Evolutionary conservation across 73 alveolate genomes (phyloP).

Genomic region (Stentor coeruleus): DNA sequence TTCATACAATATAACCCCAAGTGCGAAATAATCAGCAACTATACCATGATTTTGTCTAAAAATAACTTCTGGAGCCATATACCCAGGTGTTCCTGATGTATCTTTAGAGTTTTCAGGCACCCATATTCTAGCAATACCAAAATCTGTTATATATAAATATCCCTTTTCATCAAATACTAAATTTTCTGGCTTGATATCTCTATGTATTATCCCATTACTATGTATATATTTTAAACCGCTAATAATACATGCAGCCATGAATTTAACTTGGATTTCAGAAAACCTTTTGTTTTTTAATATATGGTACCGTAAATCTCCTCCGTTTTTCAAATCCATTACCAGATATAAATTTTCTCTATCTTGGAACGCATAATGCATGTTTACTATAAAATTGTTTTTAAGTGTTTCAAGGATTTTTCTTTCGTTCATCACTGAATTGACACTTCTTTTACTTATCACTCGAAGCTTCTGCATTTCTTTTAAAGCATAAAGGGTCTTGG

Average conservation of each 20-base stretch:
- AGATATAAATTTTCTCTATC: conserved; percentile 77
- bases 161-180: conserved; percentile 49
- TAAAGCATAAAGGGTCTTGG: conserved; percentile 47
- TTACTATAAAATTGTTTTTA: conserved; percentile 63
- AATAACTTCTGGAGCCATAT: conserved; percentile 85
- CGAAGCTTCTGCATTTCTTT: conserved; percentile 61
- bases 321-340: conserved; percentile 50
- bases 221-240: conserved; percentile 62
- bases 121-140: conserved; percentile 25
- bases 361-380: conserved; percentile 84
- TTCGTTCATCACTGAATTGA: conserved; percentile 74
- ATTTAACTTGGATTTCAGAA: too few relatives aligned
- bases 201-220: conserved; percentile 47
- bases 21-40: conserved; percentile 81
- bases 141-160: conserved; percentile 70
- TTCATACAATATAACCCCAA: conserved; percentile 81
- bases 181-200: conserved; percentile 73
- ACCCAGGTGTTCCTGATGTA: conserved; percentile 32
- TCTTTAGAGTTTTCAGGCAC: not conserved
- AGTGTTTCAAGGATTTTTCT: conserved; percentile 61
- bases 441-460: conserved; percentile 72
- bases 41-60: conserved; percentile 72
- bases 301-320: conserved; percentile 47
- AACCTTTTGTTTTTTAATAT: too few relatives aligned
- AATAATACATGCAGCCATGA: conserved; percentile 63